Evolutionary conservation across 306 rosid genomes (phyloP).

Genomic region (Acmispon strigosus): DNA sequence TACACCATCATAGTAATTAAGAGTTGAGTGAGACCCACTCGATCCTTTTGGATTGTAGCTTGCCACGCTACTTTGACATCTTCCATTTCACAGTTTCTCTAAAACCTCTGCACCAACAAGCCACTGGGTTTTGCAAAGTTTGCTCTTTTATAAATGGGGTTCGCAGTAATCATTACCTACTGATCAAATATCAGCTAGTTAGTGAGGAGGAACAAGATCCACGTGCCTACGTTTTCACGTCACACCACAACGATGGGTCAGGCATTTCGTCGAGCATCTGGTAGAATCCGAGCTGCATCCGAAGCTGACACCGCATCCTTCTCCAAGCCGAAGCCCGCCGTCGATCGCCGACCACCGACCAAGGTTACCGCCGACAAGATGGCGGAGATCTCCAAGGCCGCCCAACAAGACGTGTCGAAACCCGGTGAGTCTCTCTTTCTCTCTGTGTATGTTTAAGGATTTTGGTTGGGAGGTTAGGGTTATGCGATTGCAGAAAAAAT

Average conservation of each 20-base stretch:
- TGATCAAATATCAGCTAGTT: neutral
- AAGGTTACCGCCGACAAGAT: slow-evolving; percentile 18
- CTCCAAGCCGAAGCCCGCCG: slow-evolving; percentile 38
- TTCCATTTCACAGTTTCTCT: neutral
- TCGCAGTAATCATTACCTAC: neutral
- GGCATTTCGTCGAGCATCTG: slow-evolving; percentile 97
- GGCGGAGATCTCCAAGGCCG: slow-evolving; percentile 33
- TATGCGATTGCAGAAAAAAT: neutral
- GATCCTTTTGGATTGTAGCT: neutral
- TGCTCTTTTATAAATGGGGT: neutral
- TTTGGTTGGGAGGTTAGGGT: neutral
- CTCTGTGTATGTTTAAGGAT: neutral
- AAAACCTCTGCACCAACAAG: neutral
- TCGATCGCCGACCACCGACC: slow-evolving; percentile 45
- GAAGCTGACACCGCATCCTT: slow-evolving; percentile 37
- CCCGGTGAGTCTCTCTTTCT: slow-evolving; percentile 36
- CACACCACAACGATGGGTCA: slow-evolving; percentile 55
- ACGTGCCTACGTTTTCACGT: neutral
- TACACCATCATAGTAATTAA: too few relatives aligned
- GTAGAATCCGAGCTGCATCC: slow-evolving; percentile 55
- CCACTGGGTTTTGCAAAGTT: neutral
- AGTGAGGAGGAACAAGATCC: neutral
- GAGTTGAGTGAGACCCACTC: neutral
- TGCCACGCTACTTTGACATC: neutral
- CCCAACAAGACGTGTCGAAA: slow-evolving; percentile 20